Evolutionary conservation across 2,329 filamentous ascomycete species (phyloP), one percentile per base, ranked within the genome.

Genomic region (Trichoderma arundinaceum): DNA sequence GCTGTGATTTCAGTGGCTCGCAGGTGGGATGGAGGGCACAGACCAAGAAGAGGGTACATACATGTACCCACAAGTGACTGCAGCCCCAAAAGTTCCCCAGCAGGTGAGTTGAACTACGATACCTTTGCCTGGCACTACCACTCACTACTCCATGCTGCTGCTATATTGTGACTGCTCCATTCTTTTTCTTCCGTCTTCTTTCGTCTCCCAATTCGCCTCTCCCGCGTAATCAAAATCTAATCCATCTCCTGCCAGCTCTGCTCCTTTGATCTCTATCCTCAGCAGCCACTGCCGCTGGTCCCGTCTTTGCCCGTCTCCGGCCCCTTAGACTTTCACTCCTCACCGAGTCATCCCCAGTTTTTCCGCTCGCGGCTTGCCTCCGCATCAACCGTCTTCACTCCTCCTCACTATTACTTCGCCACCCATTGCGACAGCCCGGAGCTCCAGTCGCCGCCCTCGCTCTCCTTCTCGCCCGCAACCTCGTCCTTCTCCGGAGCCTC

Each of bases 311-410:
- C 43, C 57, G 15, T 46, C 41, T 56, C 52, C 35, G 19, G 51
- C 51, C 17, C 33, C 51, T 54, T 54, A 33, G 28, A 43, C 54
- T 44, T 19, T 7, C 28, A 28, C 41, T 33, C 17, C 19, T 59
- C 56, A 35, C 58, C 58, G 58, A 62, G 35, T 33, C 59, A 62
- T 0, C 59, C 48, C 59, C 59, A 62, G 49, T 63, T 63, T 53
- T 46, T 54, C 60, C 60, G 60, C 54, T 44, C 39, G 17, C 54
- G 39, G 54, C 54, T 28, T 28, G 22, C 49, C 39, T 62, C 59
- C 39, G 15, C 59, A 5, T 35, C 59, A 4, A 12, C 5, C 17
- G 13, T 46, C 28, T 38, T 46, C 15, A 12, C 48, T 22, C 22
- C 48, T 22, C 33, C 39, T 46, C 28, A 38, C 4, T 22, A 43